Base-by-base conservation (phyloP, 257 asterid genomes). In the Rubia yunnanensis region DNA sequence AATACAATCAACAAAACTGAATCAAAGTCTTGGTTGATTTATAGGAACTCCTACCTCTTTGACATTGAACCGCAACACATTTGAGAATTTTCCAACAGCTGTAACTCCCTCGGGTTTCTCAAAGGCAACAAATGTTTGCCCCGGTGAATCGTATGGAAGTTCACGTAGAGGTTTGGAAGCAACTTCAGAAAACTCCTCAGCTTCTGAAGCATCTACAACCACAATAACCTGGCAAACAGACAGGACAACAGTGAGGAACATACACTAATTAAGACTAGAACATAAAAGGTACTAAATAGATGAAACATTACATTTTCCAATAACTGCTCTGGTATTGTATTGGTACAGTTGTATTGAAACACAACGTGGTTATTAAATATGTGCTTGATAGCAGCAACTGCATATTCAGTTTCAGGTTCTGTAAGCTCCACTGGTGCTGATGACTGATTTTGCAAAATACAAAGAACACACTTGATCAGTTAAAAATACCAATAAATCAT, bases 331-430 rank as follows among this genome's bases (percentile, higher is more conserved):
- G 95, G 96, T 60, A 94, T 88, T 39, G 99, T 94, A 77, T 94
- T 94, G 49, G 94, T 88, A 86, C 97, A 88, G 76, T 91, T 91
- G 95, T 88, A 94, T 81, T 94, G 99, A 78, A 88, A 94, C 66
- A 94, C 96, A 68, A 91, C 88, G 70, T 91, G 96, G 64, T 71
- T 49, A 76, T 91, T 97, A 64, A 80, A 94, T 77, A 88, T 91
- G 83, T 91, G 99, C 84, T 94, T 94, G 80, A 91, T 96, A 70
- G 84, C 96, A 74, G 91, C 86, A 70, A 94, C 99, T 34, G 96
- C 89, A 78, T 94, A 94, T 73, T 94, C 99, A 7, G 99, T 94
- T 85, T 94, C 98, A 62, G 96, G 98, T 82, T 94, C 99, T 27
- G 99, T 86, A 73, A 94, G 99, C 83, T 94, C 99, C 88, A 91